phyloP scores from a whole-genome alignment of 257 asterid genomes.

The Nicotiana tomentosiformis region DNA sequence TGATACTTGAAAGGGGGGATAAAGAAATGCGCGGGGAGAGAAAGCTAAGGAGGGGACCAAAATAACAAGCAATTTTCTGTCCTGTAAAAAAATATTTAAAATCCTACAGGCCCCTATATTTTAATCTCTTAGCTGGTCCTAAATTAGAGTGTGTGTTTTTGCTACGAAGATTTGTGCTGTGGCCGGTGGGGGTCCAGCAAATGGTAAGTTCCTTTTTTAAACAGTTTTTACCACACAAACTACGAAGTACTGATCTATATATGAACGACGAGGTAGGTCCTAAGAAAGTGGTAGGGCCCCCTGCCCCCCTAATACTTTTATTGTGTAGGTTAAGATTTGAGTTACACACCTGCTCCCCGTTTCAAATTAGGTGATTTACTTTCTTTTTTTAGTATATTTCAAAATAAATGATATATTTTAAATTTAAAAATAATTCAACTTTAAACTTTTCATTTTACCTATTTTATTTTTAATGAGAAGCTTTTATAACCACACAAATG shows the following conservation, averaged over 20 bases:
- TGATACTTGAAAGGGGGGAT: background rate
- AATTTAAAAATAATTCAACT: no score
- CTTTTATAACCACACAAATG: no score
- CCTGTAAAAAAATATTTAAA: conserved; percentile 2
- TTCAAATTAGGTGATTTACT: no score
- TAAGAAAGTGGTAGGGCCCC: background rate
- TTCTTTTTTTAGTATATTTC: no score
- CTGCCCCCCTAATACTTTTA: background rate
- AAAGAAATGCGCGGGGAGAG: background rate
- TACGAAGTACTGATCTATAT: background rate
- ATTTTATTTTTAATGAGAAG: no score
- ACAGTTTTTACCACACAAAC: background rate
- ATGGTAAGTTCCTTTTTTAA: background rate
- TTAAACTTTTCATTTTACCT: no score
- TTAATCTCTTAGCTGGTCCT: conserved; percentile 9
- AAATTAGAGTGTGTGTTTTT: background rate
- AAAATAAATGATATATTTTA: no score
- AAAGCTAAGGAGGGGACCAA: conserved; percentile 6
- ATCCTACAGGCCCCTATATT: conserved; percentile 1
- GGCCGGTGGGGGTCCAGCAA: background rate
- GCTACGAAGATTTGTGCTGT: background rate
- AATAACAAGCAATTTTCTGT: conserved; percentile 2
- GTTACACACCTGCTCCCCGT: background rate
- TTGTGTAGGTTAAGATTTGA: background rate
- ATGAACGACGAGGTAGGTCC: background rate